Evolutionary conservation across 78 protist genomes (phyloP).

Genomic region (Corallochytrium limacisporum): DNA sequence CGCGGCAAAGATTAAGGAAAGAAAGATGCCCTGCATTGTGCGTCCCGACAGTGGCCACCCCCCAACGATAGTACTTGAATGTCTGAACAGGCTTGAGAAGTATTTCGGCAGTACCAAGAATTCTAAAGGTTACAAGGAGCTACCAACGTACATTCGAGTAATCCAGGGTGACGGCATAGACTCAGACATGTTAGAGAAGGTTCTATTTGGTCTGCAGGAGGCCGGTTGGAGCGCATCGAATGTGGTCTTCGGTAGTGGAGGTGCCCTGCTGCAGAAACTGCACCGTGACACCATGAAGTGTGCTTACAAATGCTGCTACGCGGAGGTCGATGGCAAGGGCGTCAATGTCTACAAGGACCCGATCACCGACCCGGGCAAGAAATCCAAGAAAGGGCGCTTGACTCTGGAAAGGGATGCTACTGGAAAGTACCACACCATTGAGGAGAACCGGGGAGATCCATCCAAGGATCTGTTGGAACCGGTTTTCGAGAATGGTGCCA

Average conservation of each 20-base stretch:
- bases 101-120: background rate
- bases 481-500: background rate
- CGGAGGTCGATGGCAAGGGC: background rate
- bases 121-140: constrained; percentile 12
- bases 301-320: constrained; percentile 27
- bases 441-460: background rate
- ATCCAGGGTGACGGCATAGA: constrained; percentile 39
- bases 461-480: background rate
- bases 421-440: background rate
- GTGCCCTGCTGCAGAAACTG: constrained; percentile 24
- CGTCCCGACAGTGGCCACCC: constrained; percentile 41
- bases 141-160: constrained; percentile 13
- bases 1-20: constrained; percentile 2
- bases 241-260: constrained; percentile 26
- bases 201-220: background rate
- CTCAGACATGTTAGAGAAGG: background rate
- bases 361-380: constrained; percentile 27
- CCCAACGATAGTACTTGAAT: background rate
- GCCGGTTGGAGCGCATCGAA: background rate
- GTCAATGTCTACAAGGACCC: constrained; percentile 24
- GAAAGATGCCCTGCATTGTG: too few relatives aligned
- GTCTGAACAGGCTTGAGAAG: constrained; percentile 7
- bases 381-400: constrained; percentile 13
- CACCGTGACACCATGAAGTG: constrained; percentile 24
- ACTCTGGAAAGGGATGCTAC: background rate